Percentiles rank a stretch among this genome's conserved stretches.
Conservation (phyloP, 176 grass and related monocot species). For the Alopecurus myosuroides region DNA sequence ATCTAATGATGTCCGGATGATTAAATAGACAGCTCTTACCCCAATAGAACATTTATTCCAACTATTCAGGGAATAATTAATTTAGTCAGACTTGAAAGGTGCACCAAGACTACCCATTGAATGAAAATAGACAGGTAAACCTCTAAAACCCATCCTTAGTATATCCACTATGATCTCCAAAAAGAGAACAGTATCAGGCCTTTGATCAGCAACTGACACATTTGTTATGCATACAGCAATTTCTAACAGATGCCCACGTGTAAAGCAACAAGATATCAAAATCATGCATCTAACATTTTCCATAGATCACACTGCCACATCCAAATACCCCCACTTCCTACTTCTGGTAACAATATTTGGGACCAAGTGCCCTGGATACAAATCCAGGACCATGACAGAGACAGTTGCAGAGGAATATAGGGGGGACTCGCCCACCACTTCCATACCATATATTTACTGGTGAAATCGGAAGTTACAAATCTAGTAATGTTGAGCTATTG, state of each 20-base stretch:
- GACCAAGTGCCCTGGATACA: conserved; percentile 25
- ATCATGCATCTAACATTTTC: conserved; percentile 12
- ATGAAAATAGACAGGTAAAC: not conserved
- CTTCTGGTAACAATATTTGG: conserved; percentile 8
- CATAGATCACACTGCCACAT: not conserved
- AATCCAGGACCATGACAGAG: conserved; percentile 18
- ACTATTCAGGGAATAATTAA: conserved; percentile 12
- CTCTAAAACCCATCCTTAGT: not conserved
- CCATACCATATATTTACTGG: conserved; percentile 35
- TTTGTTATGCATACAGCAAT: not conserved
- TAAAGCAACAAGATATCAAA: not conserved
- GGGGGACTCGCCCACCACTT: conserved; percentile 48
- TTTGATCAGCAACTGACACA: not conserved
- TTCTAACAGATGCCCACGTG: not conserved
- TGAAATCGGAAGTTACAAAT: conserved; percentile 40
- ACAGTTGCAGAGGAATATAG: conserved; percentile 33
- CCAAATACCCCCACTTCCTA: conserved; percentile 15
- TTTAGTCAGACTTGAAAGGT: conserved; percentile 6
- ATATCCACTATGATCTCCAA: not conserved
- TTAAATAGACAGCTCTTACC: not conserved
- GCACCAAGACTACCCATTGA: not conserved
- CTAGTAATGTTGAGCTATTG: conserved; percentile 39
- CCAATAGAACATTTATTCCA: not conserved
- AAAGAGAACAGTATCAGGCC: not conserved
- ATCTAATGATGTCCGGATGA: not conserved